A percentile compares a stretch with the other conserved stretches of the same genome.
phyloP scores from a whole-genome alignment of 1,284 basidiomycete genomes.

The Ceratobasidium sp. region DNA sequence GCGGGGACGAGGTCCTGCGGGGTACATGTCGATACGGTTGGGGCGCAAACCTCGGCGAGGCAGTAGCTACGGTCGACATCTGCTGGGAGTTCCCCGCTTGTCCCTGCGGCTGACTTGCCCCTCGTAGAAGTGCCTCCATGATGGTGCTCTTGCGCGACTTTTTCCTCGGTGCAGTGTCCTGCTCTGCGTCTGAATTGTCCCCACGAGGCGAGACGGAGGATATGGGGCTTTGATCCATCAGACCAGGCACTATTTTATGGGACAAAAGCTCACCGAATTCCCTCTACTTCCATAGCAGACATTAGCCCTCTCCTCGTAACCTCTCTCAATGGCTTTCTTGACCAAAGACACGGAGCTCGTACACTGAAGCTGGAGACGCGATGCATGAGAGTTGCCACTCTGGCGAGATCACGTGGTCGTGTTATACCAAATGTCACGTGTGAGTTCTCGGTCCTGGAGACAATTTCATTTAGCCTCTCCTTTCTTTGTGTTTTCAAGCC shows the following conservation, averaged over 20 bases:
- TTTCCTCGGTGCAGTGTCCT: conserved; percentile 7
- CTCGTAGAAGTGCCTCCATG: conserved; percentile 35
- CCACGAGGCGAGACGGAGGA: conserved; percentile 14
- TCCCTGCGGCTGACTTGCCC: neutral
- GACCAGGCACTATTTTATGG: neutral
- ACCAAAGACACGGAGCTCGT: conserved; percentile 1
- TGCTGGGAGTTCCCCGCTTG: conserved; percentile 6
- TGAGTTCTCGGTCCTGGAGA: neutral
- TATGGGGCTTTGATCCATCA: neutral
- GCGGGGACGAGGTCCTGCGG: neutral
- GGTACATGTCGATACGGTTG: neutral
- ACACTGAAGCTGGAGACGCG: conserved; percentile 3
- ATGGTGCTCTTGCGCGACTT: conserved; percentile 37
- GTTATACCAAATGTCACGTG: neutral
- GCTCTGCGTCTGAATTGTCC: neutral
- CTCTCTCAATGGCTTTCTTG: neutral
- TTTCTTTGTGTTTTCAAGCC: no score
- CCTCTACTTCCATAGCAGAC: neutral
- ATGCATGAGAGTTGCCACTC: conserved; percentile 16
- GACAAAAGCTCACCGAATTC: neutral
- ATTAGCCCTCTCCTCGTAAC: neutral
- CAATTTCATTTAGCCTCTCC: neutral
- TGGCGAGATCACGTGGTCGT: conserved; percentile 12
- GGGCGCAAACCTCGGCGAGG: neutral
- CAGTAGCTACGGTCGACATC: conserved; percentile 18